Evolutionary conservation across 192 early-diverging fungal species (phyloP).

Genomic region (Rhizophagus sp.): DNA sequence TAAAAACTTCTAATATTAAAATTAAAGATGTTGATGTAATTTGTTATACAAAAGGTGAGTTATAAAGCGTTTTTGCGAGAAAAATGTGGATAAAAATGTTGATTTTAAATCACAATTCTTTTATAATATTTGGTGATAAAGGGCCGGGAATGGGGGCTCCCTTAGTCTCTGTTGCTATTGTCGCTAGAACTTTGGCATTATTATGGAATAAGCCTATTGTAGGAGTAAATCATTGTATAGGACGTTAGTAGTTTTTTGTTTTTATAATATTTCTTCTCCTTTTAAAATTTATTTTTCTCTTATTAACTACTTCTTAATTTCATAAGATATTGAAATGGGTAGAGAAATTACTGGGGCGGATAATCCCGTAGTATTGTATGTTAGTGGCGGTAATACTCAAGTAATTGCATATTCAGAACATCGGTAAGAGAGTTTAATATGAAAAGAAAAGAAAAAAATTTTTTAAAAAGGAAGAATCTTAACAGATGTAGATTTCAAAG

Average conservation of each 20-base stretch:
- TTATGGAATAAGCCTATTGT: slow-evolving; percentile 92
- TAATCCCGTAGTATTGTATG: slow-evolving; percentile 96
- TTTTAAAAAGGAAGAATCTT: not conserved
- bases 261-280: not conserved
- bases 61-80: not conserved
- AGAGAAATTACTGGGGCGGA: slow-evolving; percentile 91
- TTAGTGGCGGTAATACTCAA: slow-evolving; percentile 98
- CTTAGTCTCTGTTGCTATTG: slow-evolving; percentile 83
- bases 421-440: slow-evolving; percentile 43
- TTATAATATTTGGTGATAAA: slow-evolving; percentile 25
- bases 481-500: no score
- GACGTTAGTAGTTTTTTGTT: slow-evolving; percentile 60
- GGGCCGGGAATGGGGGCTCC: slow-evolving; percentile 99
- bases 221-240: slow-evolving; percentile 97
- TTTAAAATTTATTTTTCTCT: slow-evolving; percentile 3
- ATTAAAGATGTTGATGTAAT: slow-evolving; percentile 84
- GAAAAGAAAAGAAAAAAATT: not conserved
- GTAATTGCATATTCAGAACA: slow-evolving; percentile 97
- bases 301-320: not conserved
- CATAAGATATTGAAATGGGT: slow-evolving; percentile 95
- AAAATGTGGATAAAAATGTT: not conserved
- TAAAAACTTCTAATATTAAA: slow-evolving; percentile 73
- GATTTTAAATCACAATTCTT: not conserved
- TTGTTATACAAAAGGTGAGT: slow-evolving; percentile 88
- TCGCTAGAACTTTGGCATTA: slow-evolving; percentile 89